Conservation (phyloP, 108 stramenopile genomes). For the Mediolabrus comicus region DNA sequence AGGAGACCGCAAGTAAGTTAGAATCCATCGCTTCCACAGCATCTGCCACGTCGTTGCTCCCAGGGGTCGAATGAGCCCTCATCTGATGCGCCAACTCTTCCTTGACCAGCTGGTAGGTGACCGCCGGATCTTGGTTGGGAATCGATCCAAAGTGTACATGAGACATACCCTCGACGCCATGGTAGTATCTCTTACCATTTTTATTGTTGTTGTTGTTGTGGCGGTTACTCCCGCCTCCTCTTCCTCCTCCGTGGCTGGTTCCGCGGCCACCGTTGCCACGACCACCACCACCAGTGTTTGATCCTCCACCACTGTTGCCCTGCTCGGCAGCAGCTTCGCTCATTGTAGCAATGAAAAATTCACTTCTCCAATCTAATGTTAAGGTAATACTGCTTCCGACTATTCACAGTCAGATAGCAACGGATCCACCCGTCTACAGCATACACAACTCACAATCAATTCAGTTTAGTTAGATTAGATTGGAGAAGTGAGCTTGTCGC, state of each 20-base stretch:
- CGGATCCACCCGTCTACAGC: no score
- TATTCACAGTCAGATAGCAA: no score
- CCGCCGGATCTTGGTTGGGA: not conserved
- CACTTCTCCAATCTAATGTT: not conserved
- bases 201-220: not conserved
- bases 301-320: not conserved
- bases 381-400: no score
- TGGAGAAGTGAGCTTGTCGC: no score
- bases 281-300: not conserved
- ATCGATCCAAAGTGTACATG: no score
- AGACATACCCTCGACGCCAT: not conserved
- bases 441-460: no score
- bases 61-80: not conserved
- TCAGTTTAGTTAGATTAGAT: no score
- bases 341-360: not conserved
- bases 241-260: not conserved
- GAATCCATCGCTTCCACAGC: not conserved
- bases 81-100: not conserved
- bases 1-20: not conserved
- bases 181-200: not conserved
- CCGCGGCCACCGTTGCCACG: not conserved
- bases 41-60: not conserved
- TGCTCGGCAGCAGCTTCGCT: not conserved
- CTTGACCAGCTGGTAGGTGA: not conserved
- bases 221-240: not conserved